Conservation (phyloP, 106 monocot species). For the Iris macrosiphon region DNA sequence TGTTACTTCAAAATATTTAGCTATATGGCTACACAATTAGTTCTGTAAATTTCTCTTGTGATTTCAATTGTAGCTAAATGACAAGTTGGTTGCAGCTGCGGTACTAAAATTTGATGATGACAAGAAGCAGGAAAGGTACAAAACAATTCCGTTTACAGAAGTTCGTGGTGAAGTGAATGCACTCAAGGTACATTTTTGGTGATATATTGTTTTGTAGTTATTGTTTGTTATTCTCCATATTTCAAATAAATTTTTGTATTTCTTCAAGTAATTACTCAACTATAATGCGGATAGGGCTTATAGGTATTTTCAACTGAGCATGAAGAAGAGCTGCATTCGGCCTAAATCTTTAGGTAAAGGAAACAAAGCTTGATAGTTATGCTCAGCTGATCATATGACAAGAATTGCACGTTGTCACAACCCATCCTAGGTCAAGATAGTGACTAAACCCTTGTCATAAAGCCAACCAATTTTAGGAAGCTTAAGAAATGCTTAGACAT, state of each 20-base stretch:
- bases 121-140: constrained; percentile 51
- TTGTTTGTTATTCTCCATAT: background rate
- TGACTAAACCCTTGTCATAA: too few relatives aligned
- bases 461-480: too few relatives aligned
- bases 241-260: background rate
- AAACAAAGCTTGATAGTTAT: background rate
- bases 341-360: too few relatives aligned
- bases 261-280: background rate
- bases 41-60: constrained; percentile 3
- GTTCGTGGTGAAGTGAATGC: constrained; percentile 47
- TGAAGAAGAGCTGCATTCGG: too few relatives aligned
- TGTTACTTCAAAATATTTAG: too few relatives aligned
- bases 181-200: constrained; percentile 54
- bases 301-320: background rate
- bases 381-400: too few relatives aligned
- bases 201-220: background rate
- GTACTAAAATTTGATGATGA: constrained; percentile 56
- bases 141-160: constrained; percentile 67
- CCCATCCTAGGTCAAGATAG: too few relatives aligned
- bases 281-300: background rate
- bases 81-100: constrained; percentile 48
- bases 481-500: too few relatives aligned
- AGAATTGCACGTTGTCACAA: too few relatives aligned
- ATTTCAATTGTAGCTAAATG: constrained; percentile 7
- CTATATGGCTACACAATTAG: too few relatives aligned